Percentiles rank a stretch among this genome's conserved stretches.
Evolutionary conservation across 2,329 filamentous ascomycete species (phyloP).

Genomic region (Immersiporthe knoxdaviesiana): DNA sequence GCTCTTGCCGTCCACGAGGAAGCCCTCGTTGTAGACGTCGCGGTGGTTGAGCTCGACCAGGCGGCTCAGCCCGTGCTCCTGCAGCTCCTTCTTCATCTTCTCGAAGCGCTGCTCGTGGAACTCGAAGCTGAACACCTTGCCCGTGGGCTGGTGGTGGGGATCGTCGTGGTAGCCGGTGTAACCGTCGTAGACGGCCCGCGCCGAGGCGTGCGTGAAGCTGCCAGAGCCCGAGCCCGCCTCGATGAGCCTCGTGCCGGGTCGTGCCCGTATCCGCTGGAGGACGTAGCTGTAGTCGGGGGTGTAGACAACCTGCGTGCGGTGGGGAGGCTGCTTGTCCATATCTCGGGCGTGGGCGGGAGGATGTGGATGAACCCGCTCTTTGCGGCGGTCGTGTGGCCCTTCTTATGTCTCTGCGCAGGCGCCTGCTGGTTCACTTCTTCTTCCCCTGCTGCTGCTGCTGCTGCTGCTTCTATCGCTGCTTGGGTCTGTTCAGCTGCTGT

Average conservation of each 20-base stretch:
- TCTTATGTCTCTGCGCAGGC: conserved; percentile 20
- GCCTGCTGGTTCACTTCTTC: conserved; percentile 32
- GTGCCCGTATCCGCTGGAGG: conserved; percentile 72
- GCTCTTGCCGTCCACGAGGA: conserved; percentile 62
- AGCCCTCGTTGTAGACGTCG: conserved; percentile 78
- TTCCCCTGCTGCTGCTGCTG: conserved; percentile 20
- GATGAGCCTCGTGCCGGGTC: conserved; percentile 74
- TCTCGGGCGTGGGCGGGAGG: conserved; percentile 76
- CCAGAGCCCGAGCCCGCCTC: conserved; percentile 83
- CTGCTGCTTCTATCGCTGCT: conserved; percentile 7
- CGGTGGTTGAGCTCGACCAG: conserved; percentile 76
- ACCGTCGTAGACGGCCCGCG: conserved; percentile 73
- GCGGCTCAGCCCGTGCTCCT: conserved; percentile 65
- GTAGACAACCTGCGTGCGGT: conserved; percentile 85
- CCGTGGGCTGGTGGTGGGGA: conserved; percentile 49
- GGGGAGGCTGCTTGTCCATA: conserved; percentile 82
- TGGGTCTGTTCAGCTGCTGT: conserved; percentile 31
- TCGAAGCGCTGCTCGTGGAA: conserved; percentile 74
- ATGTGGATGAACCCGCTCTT: conserved; percentile 76
- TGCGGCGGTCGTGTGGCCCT: conserved; percentile 49
- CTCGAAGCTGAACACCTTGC: conserved; percentile 81
- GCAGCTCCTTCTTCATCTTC: conserved; percentile 70
- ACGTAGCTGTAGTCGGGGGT: conserved; percentile 87
- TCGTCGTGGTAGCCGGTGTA: conserved; percentile 51
- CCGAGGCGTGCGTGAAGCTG: conserved; percentile 81